phyloP scores from a whole-genome alignment of 176 grass and related monocot genomes.

The Saccharum officinarum region DNA sequence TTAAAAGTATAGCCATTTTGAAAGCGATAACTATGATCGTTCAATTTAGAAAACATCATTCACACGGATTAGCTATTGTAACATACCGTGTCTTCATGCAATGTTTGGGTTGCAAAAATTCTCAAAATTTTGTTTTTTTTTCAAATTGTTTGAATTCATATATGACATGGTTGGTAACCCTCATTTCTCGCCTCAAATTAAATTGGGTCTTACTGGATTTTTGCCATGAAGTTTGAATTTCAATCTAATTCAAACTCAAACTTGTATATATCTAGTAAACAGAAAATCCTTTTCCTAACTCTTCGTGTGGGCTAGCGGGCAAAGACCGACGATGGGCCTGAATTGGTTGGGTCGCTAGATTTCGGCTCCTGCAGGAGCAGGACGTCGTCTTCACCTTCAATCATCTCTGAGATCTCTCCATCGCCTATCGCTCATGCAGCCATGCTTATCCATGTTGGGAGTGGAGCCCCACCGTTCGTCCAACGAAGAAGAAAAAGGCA shows the following conservation, averaged over 20 bases:
- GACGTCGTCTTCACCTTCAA: no score
- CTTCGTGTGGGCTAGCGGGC: neutral
- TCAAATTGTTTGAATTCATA: neutral
- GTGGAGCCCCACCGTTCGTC: neutral
- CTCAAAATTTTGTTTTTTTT: neutral
- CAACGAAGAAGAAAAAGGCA: neutral
- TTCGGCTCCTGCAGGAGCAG: neutral
- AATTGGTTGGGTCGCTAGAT: neutral
- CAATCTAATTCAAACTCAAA: no score
- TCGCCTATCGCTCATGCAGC: neutral
- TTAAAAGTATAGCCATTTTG: no score
- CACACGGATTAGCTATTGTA: neutral
- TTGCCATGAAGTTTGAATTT: no score
- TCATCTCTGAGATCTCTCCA: neutral
- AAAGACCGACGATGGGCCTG: neutral
- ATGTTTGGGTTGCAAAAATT: neutral
- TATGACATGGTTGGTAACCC: neutral
- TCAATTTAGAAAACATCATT: neutral
- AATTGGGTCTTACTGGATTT: neutral
- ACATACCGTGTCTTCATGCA: neutral
- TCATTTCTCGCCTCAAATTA: neutral
- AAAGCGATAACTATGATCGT: no score
- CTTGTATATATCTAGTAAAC: no score
- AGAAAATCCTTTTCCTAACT: neutral
- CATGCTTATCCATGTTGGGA: neutral